Percentiles rank a stretch among this genome's conserved stretches.
These are phyloP conservation scores for Pleurotus giganteus DNA, from an alignment of 768 basidiomycete species.

Conservation along the genomic window DNA sequence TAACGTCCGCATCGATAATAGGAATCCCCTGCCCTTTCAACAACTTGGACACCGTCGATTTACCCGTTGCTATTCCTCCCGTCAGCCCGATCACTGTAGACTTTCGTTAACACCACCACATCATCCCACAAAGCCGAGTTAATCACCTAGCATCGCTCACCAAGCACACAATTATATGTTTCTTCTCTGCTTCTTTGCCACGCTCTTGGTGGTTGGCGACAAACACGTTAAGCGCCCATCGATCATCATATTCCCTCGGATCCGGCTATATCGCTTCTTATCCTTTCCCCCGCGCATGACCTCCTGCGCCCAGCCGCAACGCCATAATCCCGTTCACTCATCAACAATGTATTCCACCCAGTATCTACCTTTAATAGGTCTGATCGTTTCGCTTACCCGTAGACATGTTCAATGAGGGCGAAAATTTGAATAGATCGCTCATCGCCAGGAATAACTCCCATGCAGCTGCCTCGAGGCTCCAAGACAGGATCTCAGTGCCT, in stretches of 20 bases:
- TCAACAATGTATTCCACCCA: too few relatives aligned
- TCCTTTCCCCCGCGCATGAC: not conserved
- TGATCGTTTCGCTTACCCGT: too few relatives aligned
- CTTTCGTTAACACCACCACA: not conserved
- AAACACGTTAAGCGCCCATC: not conserved
- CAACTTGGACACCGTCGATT: slow-evolving; percentile 85
- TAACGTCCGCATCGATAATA: slow-evolving; percentile 90
- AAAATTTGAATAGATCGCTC: too few relatives aligned
- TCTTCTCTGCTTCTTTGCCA: not conserved
- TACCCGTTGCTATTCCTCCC: slow-evolving; percentile 95
- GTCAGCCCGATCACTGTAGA: slow-evolving; percentile 95
- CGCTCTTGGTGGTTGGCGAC: not conserved
- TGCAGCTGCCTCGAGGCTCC: too few relatives aligned
- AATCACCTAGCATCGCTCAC: not conserved
- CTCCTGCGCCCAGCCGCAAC: too few relatives aligned
- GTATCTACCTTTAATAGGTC: too few relatives aligned
- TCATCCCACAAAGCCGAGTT: not conserved
- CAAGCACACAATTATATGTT: not conserved
- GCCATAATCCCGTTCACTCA: too few relatives aligned
- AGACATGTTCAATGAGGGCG: too few relatives aligned
- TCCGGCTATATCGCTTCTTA: not conserved
- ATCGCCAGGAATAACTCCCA: too few relatives aligned
- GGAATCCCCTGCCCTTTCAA: slow-evolving; percentile 67
- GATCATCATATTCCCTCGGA: too few relatives aligned
- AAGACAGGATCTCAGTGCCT: too few relatives aligned